phyloP scores from a whole-genome alignment of 805 yeast genomes.

The Metschnikowia colocasiae region DNA sequence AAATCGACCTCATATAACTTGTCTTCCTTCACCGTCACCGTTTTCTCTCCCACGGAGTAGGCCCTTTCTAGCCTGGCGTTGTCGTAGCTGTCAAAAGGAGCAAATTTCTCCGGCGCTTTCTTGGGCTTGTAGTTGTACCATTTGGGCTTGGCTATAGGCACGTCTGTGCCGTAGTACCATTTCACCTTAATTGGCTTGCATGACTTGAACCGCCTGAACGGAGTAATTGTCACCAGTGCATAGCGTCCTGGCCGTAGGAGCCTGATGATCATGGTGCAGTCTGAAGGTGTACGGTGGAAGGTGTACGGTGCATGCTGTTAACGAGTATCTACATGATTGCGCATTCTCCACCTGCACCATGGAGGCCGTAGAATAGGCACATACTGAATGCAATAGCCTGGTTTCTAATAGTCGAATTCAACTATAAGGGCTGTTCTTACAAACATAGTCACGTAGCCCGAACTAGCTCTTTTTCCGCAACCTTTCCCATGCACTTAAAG shows the following conservation, averaged over 20 bases:
- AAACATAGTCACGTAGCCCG: too few relatives aligned
- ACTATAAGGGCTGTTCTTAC: too few relatives aligned
- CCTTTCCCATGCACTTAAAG: constrained; percentile 18
- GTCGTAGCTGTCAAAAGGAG: constrained; percentile 65
- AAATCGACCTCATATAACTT: constrained; percentile 71
- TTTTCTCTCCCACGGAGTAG: constrained; percentile 20
- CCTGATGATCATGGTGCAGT: not conserved
- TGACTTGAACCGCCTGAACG: constrained; percentile 1
- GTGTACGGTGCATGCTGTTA: not conserved
- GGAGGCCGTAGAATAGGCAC: not conserved
- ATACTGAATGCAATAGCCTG: too few relatives aligned
- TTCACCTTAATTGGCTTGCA: constrained; percentile 21
- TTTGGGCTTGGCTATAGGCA: constrained; percentile 65
- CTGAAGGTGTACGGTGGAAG: not conserved
- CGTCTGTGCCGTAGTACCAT: constrained; percentile 86
- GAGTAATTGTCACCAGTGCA: not conserved
- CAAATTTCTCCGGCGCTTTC: constrained; percentile 54
- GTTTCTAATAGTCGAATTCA: too few relatives aligned
- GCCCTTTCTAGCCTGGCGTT: constrained; percentile 55
- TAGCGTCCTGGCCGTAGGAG: not conserved
- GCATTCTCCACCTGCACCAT: not conserved
- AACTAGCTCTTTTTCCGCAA: constrained; percentile 13
- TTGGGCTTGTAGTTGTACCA: constrained; percentile 51
- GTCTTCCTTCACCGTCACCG: constrained; percentile 75
- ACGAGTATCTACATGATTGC: not conserved